A percentile compares a stretch with the other conserved stretches of the same genome.
Conservation (phyloP, 2,329 filamentous ascomycete species). For the Microdochium paspali region DNA sequence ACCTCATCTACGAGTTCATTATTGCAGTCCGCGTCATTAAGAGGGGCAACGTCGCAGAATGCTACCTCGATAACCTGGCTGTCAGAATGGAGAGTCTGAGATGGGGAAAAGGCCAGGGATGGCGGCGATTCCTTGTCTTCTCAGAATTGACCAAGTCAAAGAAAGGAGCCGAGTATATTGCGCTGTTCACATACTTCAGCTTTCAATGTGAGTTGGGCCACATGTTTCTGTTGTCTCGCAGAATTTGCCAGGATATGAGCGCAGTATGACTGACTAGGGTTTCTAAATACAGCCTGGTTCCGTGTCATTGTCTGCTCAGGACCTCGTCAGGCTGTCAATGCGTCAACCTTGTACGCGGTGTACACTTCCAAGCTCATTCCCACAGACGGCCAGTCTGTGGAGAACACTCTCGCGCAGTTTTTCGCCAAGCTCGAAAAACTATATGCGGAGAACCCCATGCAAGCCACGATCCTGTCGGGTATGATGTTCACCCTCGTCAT, state of each 20-base stretch:
- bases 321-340: slow-evolving; percentile 86
- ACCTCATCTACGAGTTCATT: slow-evolving; percentile 71
- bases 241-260: too few relatives aligned
- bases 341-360: slow-evolving; percentile 77
- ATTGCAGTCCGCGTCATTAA: slow-evolving; percentile 73
- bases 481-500: slow-evolving; percentile 90
- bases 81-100: slow-evolving; percentile 77
- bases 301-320: slow-evolving; percentile 85
- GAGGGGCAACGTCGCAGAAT: slow-evolving; percentile 79
- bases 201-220: slow-evolving; percentile 43
- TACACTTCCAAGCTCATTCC: slow-evolving; percentile 68
- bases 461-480: slow-evolving; percentile 74
- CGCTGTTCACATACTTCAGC: slow-evolving; percentile 82
- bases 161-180: slow-evolving; percentile 83
- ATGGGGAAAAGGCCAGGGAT: slow-evolving; percentile 67
- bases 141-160: slow-evolving; percentile 83
- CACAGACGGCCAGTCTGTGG: slow-evolving; percentile 37
- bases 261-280: too few relatives aligned
- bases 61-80: slow-evolving; percentile 81
- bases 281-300: slow-evolving; percentile 57
- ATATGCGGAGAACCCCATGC: slow-evolving; percentile 62
- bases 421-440: slow-evolving; percentile 73
- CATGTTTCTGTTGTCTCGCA: background rate
- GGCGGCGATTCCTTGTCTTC: slow-evolving; percentile 86
- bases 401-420: slow-evolving; percentile 61